Percentiles rank a stretch among this genome's conserved stretches.
phyloP scores from a whole-genome alignment of 352 stramenopile genomes.

The Globisporangium ultimum region DNA sequence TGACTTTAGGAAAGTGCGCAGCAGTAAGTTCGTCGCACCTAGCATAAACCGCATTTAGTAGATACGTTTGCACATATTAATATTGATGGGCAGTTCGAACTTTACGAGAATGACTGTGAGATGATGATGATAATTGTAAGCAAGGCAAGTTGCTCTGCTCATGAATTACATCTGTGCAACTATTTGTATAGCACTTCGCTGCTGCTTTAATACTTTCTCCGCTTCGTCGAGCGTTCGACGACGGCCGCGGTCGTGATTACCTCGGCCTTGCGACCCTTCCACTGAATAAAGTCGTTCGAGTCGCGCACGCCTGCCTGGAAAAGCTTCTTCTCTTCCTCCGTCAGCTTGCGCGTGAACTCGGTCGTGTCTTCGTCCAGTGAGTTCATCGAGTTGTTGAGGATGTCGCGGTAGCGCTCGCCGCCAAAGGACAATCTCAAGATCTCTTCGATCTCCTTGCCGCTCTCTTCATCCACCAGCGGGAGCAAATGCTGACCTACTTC shows the following conservation, averaged over 20 bases:
- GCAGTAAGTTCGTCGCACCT: too few species aligned
- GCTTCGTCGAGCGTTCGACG: slow-evolving; percentile 59
- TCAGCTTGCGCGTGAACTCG: slow-evolving; percentile 66
- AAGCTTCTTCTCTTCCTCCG: slow-evolving; percentile 62
- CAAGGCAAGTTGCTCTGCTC: too few species aligned
- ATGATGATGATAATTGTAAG: too few species aligned
- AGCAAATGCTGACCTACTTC: slow-evolving; percentile 60
- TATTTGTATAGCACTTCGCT: too few species aligned
- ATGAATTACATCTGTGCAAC: too few species aligned
- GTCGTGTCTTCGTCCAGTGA: slow-evolving; percentile 81
- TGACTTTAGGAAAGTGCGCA: too few species aligned
- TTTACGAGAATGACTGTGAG: too few species aligned
- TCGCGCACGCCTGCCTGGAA: slow-evolving; percentile 63
- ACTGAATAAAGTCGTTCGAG: slow-evolving; percentile 71
- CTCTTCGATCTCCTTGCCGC: slow-evolving; percentile 62
- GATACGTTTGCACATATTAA: too few species aligned
- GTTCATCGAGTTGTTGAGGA: slow-evolving; percentile 86
- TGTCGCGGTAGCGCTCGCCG: slow-evolving; percentile 68
- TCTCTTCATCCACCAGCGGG: slow-evolving; percentile 43
- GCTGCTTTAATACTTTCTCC: slow-evolving; percentile 32
- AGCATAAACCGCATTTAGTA: too few species aligned
- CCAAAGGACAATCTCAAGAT: slow-evolving; percentile 75
- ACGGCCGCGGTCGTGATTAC: slow-evolving; percentile 53
- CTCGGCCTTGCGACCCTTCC: slow-evolving; percentile 73
- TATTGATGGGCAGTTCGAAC: too few species aligned